phyloP scores from a whole-genome alignment of 2,329 filamentous ascomycete species.

The Bipolaris bicolor region DNA sequence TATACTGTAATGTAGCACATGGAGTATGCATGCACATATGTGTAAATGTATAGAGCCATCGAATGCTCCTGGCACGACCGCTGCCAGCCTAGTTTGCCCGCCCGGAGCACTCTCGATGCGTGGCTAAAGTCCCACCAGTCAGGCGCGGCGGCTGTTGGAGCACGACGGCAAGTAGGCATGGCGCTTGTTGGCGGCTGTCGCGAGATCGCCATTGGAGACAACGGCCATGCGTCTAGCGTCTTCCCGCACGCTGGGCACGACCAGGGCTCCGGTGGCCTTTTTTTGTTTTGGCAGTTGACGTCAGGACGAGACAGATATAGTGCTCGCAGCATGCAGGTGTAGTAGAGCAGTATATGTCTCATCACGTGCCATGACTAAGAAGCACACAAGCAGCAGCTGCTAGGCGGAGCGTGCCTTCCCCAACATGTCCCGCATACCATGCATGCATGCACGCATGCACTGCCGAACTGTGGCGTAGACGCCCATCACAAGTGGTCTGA shows the following conservation, averaged over 20 bases:
- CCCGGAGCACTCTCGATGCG: not conserved
- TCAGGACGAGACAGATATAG: not conserved
- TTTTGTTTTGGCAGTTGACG: not conserved
- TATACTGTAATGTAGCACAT: too few relatives aligned
- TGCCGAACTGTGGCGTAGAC: not conserved
- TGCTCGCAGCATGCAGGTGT: not conserved
- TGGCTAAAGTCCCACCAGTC: conserved; percentile 16
- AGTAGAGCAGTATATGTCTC: not conserved
- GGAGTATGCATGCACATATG: too few relatives aligned
- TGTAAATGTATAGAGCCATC: too few relatives aligned
- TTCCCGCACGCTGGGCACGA: conserved; percentile 14
- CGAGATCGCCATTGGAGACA: conserved; percentile 2
- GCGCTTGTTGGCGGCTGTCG: conserved; percentile 16
- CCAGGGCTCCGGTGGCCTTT: not conserved
- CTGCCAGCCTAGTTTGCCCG: too few relatives aligned
- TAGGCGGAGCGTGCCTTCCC: too few relatives aligned
- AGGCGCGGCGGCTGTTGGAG: conserved; percentile 12
- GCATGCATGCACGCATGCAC: not conserved
- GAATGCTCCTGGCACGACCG: too few relatives aligned
- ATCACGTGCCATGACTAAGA: not conserved
- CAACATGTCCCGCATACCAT: too few relatives aligned
- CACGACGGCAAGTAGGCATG: conserved; percentile 13
- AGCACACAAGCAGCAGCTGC: too few relatives aligned
- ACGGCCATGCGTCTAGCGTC: conserved; percentile 15
- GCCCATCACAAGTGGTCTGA: not conserved